Evolutionary conservation across 805 yeast genomes (phyloP), one percentile per base, ranked within the genome.

Genomic region (Zygoascus tannicola): DNA sequence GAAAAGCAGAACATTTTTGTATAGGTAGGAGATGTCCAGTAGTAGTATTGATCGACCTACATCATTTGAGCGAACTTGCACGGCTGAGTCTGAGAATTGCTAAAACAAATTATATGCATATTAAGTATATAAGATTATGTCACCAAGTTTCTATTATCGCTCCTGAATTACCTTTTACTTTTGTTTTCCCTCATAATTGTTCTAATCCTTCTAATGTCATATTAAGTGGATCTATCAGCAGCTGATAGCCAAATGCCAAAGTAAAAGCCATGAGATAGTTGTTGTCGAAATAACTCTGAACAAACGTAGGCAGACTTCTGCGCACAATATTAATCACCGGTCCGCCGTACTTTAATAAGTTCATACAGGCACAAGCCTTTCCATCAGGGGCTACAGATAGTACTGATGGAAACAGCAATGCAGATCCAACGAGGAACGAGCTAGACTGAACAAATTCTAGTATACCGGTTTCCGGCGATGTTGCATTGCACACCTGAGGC

Each of bases 1-100:
- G 40, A 4, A 12, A 22, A 37, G 22, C 40, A 37, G 40, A 26
- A 22, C 40, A 37, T 37, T 23, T 8, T 26, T 33, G 19, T 33
- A 15, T n/a, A 33, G n/a, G 7, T 8, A 15, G 7, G 30, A 26
- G 30, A 26, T 26, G n/a, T n/a, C n/a, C n/a, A n/a, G n/a, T n/a
- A n/a, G n/a, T n/a, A n/a, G n/a, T n/a, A n/a, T n/a, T n/a, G n/a
- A n/a, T n/a, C n/a, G n/a, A n/a, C n/a, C n/a, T n/a, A n/a, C n/a
- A n/a, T n/a, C n/a, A n/a, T n/a, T n/a, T n/a, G n/a, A n/a, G n/a
- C n/a, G n/a, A n/a, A n/a, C n/a, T n/a, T n/a, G n/a, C n/a, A n/a
- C n/a, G n/a, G n/a, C n/a, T n/a, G n/a, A n/a, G n/a, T n/a, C n/a
- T n/a, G n/a, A n/a, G n/a, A n/a, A n/a, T n/a, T n/a, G n/a, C n/a